Evolutionary conservation across 2,329 filamentous ascomycete genomes (phyloP).

Genomic region (Phialophora chinensis): DNA sequence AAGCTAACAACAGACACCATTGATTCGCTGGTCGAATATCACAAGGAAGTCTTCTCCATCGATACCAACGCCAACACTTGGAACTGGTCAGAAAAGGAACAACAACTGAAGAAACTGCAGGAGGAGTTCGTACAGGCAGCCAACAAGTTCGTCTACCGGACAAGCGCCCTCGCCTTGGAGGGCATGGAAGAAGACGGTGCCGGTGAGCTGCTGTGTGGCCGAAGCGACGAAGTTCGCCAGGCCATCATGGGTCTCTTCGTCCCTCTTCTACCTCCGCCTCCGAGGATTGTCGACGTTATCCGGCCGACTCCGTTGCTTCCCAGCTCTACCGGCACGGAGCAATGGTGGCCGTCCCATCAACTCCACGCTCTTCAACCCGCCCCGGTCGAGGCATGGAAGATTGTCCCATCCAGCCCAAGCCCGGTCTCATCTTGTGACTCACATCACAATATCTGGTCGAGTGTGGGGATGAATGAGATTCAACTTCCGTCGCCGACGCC

Average conservation of each 20-base stretch:
- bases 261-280: conserved; percentile 81
- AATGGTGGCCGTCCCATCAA: conserved; percentile 79
- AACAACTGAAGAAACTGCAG: conserved; percentile 95
- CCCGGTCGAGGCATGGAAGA: conserved; percentile 85
- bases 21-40: conserved; percentile 89
- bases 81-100: conserved; percentile 95
- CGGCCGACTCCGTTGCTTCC: conserved; percentile 84
- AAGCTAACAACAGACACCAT: conserved; percentile 96
- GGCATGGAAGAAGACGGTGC: conserved; percentile 95
- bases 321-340: conserved; percentile 74
- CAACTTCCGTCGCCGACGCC: conserved; percentile 79
- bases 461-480: conserved; percentile 74
- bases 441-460: conserved; percentile 76
- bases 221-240: conserved; percentile 91
- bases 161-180: conserved; percentile 85
- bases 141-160: conserved; percentile 96
- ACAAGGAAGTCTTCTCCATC: conserved; percentile 92
- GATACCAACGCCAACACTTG: conserved; percentile 88
- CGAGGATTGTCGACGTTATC: conserved; percentile 86
- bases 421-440: conserved; percentile 76
- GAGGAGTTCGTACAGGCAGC: conserved; percentile 95
- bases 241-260: conserved; percentile 83
- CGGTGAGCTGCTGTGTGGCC: conserved; percentile 88
- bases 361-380: conserved; percentile 70
- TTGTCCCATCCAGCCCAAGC: conserved; percentile 86